A percentile compares a stretch with the other conserved stretches of the same genome.
These are phyloP conservation scores for Fraxinus latifolia DNA, from an alignment of 305 asterid genomes.

Conservation along the genomic window DNA sequence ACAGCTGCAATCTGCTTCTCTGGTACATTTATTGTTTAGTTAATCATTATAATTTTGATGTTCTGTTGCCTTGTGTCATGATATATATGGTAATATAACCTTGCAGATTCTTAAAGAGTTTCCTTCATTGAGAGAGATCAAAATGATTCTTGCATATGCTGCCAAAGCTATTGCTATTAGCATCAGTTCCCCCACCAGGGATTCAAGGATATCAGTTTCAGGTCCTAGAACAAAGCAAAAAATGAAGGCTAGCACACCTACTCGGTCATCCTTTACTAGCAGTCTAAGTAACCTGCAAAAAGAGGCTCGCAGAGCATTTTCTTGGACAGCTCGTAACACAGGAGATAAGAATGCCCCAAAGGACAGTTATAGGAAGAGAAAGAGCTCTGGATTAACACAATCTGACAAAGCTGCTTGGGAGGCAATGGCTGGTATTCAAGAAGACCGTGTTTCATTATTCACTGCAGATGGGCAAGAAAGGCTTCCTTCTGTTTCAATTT, in stretches of 20 bases:
- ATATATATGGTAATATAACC: conserved; percentile 28
- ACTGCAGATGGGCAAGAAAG: conserved; percentile 92
- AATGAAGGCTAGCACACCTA: conserved; percentile 65
- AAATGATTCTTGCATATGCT: conserved; percentile 75
- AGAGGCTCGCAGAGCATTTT: conserved; percentile 98
- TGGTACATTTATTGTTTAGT: conserved; percentile 48
- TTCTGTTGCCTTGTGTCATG: conserved; percentile 19
- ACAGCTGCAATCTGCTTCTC: conserved; percentile 94
- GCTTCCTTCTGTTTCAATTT: conserved; percentile 76
- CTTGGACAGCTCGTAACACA: conserved; percentile 85
- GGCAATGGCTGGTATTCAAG: conserved; percentile 91
- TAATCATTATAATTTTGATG: conserved; percentile 17
- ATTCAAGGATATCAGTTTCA: conserved; percentile 59
- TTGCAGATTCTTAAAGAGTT: conserved; percentile 85
- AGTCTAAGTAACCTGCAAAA: conserved; percentile 90
- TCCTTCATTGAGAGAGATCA: conserved; percentile 81
- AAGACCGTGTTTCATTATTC: conserved; percentile 74
- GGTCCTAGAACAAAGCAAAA: conserved; percentile 87
- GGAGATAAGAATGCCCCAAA: conserved; percentile 77
- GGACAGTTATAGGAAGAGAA: conserved; percentile 86
- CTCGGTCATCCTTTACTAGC: conserved; percentile 74
- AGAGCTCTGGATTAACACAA: conserved; percentile 80
- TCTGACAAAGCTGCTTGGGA: conserved; percentile 91
- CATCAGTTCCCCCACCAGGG: conserved; percentile 76
- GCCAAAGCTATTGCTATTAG: conserved; percentile 86